Evolutionary conservation across 257 asterid genomes (phyloP), one percentile per base, ranked within the genome.

Genomic region (Solanum ossicruentum): DNA sequence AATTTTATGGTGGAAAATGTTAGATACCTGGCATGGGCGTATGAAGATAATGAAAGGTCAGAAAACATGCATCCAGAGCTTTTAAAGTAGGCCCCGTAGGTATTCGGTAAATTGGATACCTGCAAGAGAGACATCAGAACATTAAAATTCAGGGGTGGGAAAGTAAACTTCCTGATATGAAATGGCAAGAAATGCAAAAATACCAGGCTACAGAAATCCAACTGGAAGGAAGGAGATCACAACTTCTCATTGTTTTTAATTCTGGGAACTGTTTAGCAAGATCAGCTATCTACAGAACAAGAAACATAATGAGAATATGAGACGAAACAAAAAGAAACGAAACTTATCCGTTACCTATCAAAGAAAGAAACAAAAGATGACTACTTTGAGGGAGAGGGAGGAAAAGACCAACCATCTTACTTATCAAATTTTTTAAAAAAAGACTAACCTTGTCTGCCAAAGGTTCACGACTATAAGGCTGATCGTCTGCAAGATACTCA

Each of bases 151-250:
- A 77, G 71, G 21, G 17, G 11, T 13, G 16, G 3, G 16, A 10
- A 5, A 21, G 15, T 16, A 9, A 9, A 51, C 45, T 52, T 45
- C 57, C 65, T 78, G 47, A 16, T 28, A 78, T 23, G 65, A 78
- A 51, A 78, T 78, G 28, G 49, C 3, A 26, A 78, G 58, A 32
- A 78, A 78, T 52, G 45, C 21, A 5, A 52, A 32, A 49, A 55
- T 94, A 97, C 98, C 99, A 95, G 55, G 99, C 97, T 72, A 97
- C 98, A 80, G 99, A 97, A 71, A 97, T 92, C 98, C 99, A 97
- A 88, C 99, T 95, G 23, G 97, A 90, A 3, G 93, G 90, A 32
- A 89, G 94, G 57, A 97, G 88, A 91, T 97, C 99, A 83, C 98
- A 95, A 84, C 98, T 95, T 90, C 94, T 88, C 45, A 94, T 90